Evolutionary conservation across 2,329 filamentous ascomycete genomes (phyloP), one percentile per base, ranked within the genome.

Genomic region (Macroventuria anomochaeta): DNA sequence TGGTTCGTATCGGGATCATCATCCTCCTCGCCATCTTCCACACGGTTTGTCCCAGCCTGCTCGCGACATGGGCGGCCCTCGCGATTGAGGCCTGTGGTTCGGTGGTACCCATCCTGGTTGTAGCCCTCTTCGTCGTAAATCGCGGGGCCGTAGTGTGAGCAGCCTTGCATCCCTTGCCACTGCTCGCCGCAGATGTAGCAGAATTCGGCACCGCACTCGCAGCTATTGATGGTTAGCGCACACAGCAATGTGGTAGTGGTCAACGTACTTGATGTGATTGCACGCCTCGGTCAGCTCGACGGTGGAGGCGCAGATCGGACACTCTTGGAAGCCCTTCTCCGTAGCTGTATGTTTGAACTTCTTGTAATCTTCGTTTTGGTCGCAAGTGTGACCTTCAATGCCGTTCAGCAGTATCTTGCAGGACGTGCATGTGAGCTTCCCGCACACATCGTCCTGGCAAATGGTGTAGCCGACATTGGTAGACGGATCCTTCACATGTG

Each of bases 121-220:
- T 69, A 74, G 7, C 68, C 69, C 13, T 70, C 68, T 7, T 59
- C 62, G 38, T 73, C 69, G 52, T 70, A 73, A 0, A 29, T 28
- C 1, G 65, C 64, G 1, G 62, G 63, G 2, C 70, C 70, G 43
- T 74, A 74, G 2, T 60, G 57, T 5, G 69, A 69, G 39, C 71
- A 74, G 12, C 58, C 67, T 33, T 73, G 70, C 5, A 57, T 20
- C 7, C 67, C 69, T 7, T 23, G n/a, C 69, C 70, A 73, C 11
- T 55, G 32, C 18, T 64, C 50, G 21, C 70, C 70, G 38, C 71
- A 74, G 38, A 73, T 34, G 38, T 73, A 74, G 61, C 71, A 74
- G 57, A 73, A 74, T 1, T 61, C 46, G 26, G 58, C 37, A 4
- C 67, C 69, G 25, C 71, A 74, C 7, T 53, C 54, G 44, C 70